A percentile compares a stretch with the other conserved stretches of the same genome.
phyloP scores from a whole-genome alignment of 2,329 filamentous ascomycete genomes.

The Domatiomyces globalis region DNA sequence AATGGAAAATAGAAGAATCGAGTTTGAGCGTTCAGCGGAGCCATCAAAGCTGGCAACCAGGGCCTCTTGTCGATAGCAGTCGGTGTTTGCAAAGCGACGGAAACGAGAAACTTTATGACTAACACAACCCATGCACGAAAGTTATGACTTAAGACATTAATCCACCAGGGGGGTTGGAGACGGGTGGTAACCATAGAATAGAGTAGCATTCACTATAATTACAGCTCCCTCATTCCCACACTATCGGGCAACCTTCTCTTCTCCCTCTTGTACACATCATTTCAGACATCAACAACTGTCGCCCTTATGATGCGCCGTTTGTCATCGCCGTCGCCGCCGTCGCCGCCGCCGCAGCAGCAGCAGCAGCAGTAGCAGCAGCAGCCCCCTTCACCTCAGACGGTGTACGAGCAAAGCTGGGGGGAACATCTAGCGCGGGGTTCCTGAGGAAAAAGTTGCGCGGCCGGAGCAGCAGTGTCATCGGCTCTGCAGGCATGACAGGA shows the following conservation, averaged over 20 bases:
- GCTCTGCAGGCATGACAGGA: conserved; percentile 79
- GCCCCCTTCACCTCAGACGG: conserved; percentile 58
- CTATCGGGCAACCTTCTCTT: too few species aligned
- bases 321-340: too few species aligned
- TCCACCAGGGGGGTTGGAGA: too few species aligned
- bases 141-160: background rate
- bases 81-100: background rate
- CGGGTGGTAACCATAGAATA: background rate
- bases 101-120: background rate
- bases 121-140: background rate
- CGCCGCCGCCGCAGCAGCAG: too few species aligned
- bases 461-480: conserved; percentile 64
- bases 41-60: background rate
- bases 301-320: too few species aligned
- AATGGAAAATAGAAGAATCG: background rate
- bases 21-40: background rate
- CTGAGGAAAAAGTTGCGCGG: conserved; percentile 70
- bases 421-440: conserved; percentile 70
- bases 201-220: background rate
- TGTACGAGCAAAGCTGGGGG: conserved; percentile 57
- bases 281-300: too few species aligned
- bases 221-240: too few species aligned
- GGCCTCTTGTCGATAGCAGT: background rate
- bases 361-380: too few species aligned
- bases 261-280: too few species aligned